phyloP scores from a whole-genome alignment of 768 basidiomycete species.

The Albatrellus ellisii region DNA sequence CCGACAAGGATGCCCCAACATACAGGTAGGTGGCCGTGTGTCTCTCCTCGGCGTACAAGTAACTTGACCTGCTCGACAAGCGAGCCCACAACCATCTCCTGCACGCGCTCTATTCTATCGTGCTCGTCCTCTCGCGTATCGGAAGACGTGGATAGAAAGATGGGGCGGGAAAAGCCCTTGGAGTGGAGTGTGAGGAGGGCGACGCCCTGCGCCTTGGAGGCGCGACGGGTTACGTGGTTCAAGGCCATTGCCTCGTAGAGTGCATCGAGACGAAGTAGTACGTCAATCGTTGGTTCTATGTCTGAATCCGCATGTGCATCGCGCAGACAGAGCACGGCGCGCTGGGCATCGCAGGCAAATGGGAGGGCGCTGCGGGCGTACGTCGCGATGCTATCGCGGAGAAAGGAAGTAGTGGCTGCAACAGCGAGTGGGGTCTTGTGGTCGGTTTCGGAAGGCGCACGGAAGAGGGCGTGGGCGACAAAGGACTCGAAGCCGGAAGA shows the following conservation, averaged over 20 bases:
- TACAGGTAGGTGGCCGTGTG: conserved; percentile 73
- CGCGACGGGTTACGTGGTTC: conserved; percentile 79
- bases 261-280: conserved; percentile 48
- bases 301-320: not conserved
- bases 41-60: conserved; percentile 46
- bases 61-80: conserved; percentile 63
- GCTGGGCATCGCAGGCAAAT: conserved; percentile 68
- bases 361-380: conserved; percentile 69
- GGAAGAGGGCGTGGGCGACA: conserved; percentile 69
- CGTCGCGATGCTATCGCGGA: conserved; percentile 59
- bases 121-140: conserved; percentile 14
- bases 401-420: conserved; percentile 39
- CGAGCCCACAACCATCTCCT: conserved; percentile 14
- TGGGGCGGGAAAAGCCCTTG: conserved; percentile 60
- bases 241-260: conserved; percentile 79
- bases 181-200: conserved; percentile 84
- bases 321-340: conserved; percentile 18
- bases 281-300: conserved; percentile 19
- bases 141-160: conserved; percentile 18
- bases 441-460: conserved; percentile 14
- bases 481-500: conserved; percentile 90
- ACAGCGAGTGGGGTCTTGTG: conserved; percentile 18
- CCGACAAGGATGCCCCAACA: conserved; percentile 86
- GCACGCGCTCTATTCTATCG: conserved; percentile 15
- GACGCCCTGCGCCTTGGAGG: conserved; percentile 84